phyloP scores from a whole-genome alignment of 768 basidiomycete species.

The Mrakia gelida region DNA sequence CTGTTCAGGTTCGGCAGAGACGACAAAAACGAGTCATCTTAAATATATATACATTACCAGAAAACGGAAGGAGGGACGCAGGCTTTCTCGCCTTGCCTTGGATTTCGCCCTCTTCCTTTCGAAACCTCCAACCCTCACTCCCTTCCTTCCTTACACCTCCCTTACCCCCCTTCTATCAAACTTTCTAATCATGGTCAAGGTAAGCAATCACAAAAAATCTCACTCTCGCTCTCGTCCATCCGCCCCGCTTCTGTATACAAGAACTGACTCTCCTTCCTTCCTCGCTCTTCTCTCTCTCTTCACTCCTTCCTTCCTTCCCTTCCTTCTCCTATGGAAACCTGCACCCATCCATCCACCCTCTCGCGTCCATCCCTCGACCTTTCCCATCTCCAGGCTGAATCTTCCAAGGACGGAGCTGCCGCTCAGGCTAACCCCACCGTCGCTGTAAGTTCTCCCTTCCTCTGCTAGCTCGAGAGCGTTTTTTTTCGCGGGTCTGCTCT shows the following conservation, averaged over 20 bases:
- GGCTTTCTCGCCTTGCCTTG: too few relatives aligned
- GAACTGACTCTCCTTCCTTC: too few relatives aligned
- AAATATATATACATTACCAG: too few relatives aligned
- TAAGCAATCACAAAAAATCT: constrained; percentile 18
- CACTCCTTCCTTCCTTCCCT: constrained; percentile 18
- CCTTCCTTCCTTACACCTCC: constrained; percentile 17
- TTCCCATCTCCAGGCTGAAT: neutral
- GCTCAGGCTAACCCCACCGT: neutral
- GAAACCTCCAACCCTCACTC: constrained; percentile 11
- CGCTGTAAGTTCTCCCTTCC: neutral
- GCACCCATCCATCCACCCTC: too few relatives aligned
- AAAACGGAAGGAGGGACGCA: too few relatives aligned
- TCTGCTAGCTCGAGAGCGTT: neutral
- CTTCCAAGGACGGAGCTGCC: neutral
- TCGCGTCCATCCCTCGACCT: neutral
- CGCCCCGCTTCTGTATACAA: neutral
- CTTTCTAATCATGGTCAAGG: constrained; percentile 36
- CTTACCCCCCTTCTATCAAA: neutral
- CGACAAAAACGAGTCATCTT: too few relatives aligned
- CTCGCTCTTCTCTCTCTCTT: neutral
- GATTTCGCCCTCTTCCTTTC: neutral
- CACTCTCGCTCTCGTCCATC: constrained; percentile 24
- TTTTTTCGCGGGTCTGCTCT: neutral
- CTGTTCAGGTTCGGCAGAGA: too few relatives aligned
- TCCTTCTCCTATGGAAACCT: neutral